Evolutionary conservation across 305 asterid species (phyloP), one percentile per base, ranked within the genome.

Genomic region (Stenogyne calaminthoides): DNA sequence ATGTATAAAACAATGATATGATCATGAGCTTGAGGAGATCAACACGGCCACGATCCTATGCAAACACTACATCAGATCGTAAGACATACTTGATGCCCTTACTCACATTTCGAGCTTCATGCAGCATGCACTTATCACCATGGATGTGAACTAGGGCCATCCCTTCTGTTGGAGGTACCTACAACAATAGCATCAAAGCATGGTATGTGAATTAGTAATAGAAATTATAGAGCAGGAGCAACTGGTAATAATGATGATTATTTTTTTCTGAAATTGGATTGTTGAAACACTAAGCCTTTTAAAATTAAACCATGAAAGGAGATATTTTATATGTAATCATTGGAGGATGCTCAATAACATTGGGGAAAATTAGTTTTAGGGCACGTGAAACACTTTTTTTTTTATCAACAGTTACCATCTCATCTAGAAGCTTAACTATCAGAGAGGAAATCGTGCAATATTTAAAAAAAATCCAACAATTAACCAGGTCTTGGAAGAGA

Each of bases 141-240:
- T 89, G 99, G 74, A 95, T 81, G 81, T 92, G 98, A 73, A 92
- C 81, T 47, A 92, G 87, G 65, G 98, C 97, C 99, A 88, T 89
- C 36, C 98, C 98, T 89, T 87, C 93, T 22, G 85, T 73, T 3
- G 98, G 98, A 73, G 96, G 80, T 65, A 94, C 98, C 98, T 94
- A 67, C 63, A 70, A 7, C 15, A 64, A 18, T 47, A 12, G 20
- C 57, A 46, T 14, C 6, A 20, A 37, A 14, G 22, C 15, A 58
- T 58, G 12, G 42, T 60, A 4, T 3, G 27, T 34, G 47, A 61
- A 34, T 16, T 15, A 15, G 20, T 34, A 61, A 16, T 8, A 27
- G 11, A 44, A 12, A 44, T 44, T 44, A 44, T 12, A 44, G 7
- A 59, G 29, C 65, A 59, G 34, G 46, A 60, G 7, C 58, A 2